Evolutionary conservation across 1,284 basidiomycete genomes (phyloP), one percentile per base, ranked within the genome.

Genomic region (Puccinia novopanici): DNA sequence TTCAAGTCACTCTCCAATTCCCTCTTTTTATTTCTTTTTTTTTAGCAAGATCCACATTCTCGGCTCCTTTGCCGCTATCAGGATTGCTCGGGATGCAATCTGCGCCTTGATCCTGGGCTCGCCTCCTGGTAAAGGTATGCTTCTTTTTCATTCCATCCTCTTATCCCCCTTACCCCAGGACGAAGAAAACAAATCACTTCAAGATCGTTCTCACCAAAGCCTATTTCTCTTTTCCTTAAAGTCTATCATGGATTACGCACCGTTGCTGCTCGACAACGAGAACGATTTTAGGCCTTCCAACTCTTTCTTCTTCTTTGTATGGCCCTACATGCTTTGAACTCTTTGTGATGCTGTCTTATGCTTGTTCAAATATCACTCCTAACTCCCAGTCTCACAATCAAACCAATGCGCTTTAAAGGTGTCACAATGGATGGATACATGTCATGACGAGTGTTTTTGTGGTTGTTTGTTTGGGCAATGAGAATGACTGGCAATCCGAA

Each of bases 221-320:
- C 48, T n/a, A 3, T 34, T n/a, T 40, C 40, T 42, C 27, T n/a
- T n/a, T 65, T 34, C 50, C 27, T 17, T 57, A 8, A n/a, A 78
- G 76, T 78, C 37, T 78, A 78, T 59, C 45, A 78, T 37, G 76
- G 76, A 24, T 59, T 78, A 30, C 76, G 76, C 17, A 78, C 65
- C 30, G 76, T 78, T 40, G 76, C 76, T 48, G 76, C 76, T 27
- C 63, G 76, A 55, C 76, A 78, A 71, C 76, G 76, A 22, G 76
- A 78, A 48, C 76, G 76, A 22, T 78, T 78, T 59, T 78, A 78
- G 52, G 63, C 45, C 45, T 45, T n/a, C n/a, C n/a, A n/a, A n/a
- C 45, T 45, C 15, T 45, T 45, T 45, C 45, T 45, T 45, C 45
- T 45, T 45, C 15, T 45, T 15, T 15, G 6, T 45, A 45, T 45